Evolutionary conservation across 139 green algal genomes (phyloP).

Genomic region (Tetraselmis chui): DNA sequence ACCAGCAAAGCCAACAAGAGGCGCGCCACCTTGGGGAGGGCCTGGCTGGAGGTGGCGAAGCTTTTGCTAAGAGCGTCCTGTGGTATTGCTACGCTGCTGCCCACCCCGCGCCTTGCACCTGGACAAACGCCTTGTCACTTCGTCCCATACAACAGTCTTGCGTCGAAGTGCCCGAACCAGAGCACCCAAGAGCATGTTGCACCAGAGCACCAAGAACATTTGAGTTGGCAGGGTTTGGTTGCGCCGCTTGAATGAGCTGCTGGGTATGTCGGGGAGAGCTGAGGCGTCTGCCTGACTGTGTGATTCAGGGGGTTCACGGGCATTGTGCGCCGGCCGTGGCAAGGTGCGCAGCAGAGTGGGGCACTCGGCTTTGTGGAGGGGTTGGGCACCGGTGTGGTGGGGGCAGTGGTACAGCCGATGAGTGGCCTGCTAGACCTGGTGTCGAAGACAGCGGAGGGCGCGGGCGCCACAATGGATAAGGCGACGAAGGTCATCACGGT

Average conservation of each 20-base stretch:
- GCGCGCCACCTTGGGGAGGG: slow-evolving; percentile 41
- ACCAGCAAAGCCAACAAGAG: neutral
- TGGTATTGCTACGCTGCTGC: neutral
- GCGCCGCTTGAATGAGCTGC: too few relatives aligned
- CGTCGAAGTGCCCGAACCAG: too few relatives aligned
- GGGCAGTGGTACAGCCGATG: slow-evolving; percentile 63
- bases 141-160: too few relatives aligned
- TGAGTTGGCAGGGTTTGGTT: too few relatives aligned
- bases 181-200: too few relatives aligned
- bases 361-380: slow-evolving; percentile 56
- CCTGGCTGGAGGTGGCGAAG: slow-evolving; percentile 62
- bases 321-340: slow-evolving; percentile 73
- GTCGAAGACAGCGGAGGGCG: slow-evolving; percentile 28
- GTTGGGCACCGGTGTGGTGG: slow-evolving; percentile 70
- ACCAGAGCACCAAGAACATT: too few relatives aligned
- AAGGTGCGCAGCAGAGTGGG: slow-evolving; percentile 63
- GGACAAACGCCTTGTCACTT: too few relatives aligned
- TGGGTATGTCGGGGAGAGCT: too few relatives aligned
- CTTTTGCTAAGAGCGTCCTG: slow-evolving; percentile 60
- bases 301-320: slow-evolving; percentile 51
- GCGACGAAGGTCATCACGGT: neutral
- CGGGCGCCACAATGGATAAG: neutral
- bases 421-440: slow-evolving; percentile 65
- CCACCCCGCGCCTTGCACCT: too few relatives aligned
- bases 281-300: too few relatives aligned